phyloP scores from a whole-genome alignment of 345 rosid species.

The Trapa incisa region DNA sequence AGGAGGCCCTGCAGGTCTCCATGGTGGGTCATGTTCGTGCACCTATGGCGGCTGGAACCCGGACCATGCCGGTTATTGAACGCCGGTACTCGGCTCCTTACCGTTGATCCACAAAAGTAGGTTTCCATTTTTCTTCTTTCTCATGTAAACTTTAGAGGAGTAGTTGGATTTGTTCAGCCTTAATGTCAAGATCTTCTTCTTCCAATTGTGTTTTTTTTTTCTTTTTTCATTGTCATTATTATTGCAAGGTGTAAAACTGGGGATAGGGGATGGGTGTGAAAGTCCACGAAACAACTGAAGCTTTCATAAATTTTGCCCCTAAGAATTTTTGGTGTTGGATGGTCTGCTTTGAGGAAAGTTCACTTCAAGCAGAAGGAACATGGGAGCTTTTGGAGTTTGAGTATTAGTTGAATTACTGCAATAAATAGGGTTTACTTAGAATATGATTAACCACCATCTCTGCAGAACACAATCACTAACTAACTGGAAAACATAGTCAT shows the following conservation, averaged over 20 bases:
- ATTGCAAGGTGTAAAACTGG: neutral
- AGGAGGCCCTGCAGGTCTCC: constrained; percentile 81
- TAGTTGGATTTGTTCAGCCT: neutral
- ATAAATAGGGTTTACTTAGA: too few relatives aligned
- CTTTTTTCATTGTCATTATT: neutral
- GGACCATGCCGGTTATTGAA: constrained; percentile 62
- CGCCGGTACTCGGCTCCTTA: constrained; percentile 32
- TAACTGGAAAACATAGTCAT: too few relatives aligned
- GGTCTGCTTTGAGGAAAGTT: neutral
- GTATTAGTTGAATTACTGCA: neutral
- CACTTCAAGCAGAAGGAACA: constrained; percentile 2
- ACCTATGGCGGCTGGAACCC: constrained; percentile 52
- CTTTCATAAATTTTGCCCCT: neutral
- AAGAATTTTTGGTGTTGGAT: neutral
- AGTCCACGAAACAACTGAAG: neutral
- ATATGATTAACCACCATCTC: too few relatives aligned
- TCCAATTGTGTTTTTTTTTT: neutral
- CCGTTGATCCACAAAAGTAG: constrained; percentile 5
- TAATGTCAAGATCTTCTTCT: neutral
- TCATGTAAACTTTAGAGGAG: neutral
- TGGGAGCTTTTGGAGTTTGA: neutral
- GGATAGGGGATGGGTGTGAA: neutral
- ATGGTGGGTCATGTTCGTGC: constrained; percentile 86
- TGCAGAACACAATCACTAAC: too few relatives aligned
- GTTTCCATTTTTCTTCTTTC: neutral